Evolutionary conservation across 1,139 yeast species (phyloP).

Genomic region (Candida sanyaensis): DNA sequence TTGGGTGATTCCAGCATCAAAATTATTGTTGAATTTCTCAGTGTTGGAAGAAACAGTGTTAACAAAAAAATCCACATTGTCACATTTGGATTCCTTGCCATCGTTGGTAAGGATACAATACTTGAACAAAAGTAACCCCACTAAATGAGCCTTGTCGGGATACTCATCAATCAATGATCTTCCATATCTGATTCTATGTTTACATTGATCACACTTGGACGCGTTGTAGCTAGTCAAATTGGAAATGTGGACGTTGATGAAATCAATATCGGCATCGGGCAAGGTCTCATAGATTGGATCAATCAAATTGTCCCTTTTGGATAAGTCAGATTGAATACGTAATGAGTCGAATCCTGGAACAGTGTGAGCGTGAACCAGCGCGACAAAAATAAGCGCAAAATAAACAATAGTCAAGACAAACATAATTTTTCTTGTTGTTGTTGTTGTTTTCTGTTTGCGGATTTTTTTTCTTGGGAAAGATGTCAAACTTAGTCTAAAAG

Average conservation of each 20-base stretch:
- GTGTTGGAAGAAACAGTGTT: constrained; percentile 31
- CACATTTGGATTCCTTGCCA: constrained; percentile 33
- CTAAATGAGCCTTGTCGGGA: constrained; percentile 39
- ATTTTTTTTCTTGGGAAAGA: too few relatives aligned
- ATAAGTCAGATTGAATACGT: constrained; percentile 21
- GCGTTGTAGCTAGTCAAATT: constrained; percentile 30
- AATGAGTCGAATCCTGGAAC: constrained; percentile 21
- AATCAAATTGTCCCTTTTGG: constrained; percentile 21
- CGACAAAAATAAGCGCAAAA: constrained; percentile 3
- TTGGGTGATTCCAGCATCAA: constrained; percentile 26
- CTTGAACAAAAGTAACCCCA: constrained; percentile 37
- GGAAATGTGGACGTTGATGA: constrained; percentile 28
- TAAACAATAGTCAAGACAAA: neutral
- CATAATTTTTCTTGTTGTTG: neutral
- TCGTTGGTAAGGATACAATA: constrained; percentile 35
- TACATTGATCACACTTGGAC: constrained; percentile 37
- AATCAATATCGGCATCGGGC: constrained; percentile 30
- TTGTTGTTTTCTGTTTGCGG: neutral
- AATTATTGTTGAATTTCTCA: constrained; percentile 19
- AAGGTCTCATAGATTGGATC: constrained; percentile 29
- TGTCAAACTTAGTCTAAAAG: too few relatives aligned
- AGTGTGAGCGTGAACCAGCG: constrained; percentile 17
- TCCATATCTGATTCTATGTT: constrained; percentile 35
- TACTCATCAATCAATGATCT: constrained; percentile 25
- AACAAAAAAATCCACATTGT: constrained; percentile 39